A percentile compares a stretch with the other conserved stretches of the same genome.
Evolutionary conservation across 768 basidiomycete species (phyloP).

Genomic region (Russula sp.): DNA sequence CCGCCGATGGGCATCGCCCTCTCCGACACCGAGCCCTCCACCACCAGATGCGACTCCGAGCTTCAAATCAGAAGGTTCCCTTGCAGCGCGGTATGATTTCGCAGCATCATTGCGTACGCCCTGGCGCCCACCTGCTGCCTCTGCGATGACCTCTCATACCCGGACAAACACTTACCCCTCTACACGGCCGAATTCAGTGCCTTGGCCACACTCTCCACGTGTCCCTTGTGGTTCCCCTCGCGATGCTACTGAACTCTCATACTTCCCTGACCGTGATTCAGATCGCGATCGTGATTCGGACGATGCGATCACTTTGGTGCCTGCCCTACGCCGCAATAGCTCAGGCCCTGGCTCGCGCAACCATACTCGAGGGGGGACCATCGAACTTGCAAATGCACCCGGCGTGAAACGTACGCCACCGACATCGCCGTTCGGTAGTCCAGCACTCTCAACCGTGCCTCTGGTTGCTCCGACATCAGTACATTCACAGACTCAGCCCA

Average conservation of each 20-base stretch:
- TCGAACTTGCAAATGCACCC: constrained; percentile 4
- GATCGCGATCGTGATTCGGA: constrained; percentile 15
- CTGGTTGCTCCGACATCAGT: background rate
- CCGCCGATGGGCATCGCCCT: constrained; percentile 17
- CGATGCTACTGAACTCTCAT: background rate
- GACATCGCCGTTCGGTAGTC: constrained; percentile 13
- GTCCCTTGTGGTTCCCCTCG: constrained; percentile 6
- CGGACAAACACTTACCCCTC: constrained; percentile 47
- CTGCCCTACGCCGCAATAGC: constrained; percentile 8
- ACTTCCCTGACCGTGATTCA: constrained; percentile 13
- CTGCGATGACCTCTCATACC: constrained; percentile 24
- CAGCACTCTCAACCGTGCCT: background rate
- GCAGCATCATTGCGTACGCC: constrained; percentile 42
- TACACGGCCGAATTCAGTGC: constrained; percentile 31
- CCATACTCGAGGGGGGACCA: constrained; percentile 11
- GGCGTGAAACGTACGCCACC: constrained; percentile 17
- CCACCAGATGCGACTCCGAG: constrained; percentile 13
- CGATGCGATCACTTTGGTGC: constrained; percentile 12
- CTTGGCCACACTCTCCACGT: constrained; percentile 29
- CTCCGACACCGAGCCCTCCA: constrained; percentile 19
- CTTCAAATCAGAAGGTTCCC: constrained; percentile 33
- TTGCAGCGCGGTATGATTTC: constrained; percentile 54
- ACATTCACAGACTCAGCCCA: constrained; percentile 4
- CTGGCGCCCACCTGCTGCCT: constrained; percentile 33
- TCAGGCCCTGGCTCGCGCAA: constrained; percentile 12